Evolutionary conservation across 2,329 filamentous ascomycete species (phyloP).

Genomic region (Cladosporium velox): DNA sequence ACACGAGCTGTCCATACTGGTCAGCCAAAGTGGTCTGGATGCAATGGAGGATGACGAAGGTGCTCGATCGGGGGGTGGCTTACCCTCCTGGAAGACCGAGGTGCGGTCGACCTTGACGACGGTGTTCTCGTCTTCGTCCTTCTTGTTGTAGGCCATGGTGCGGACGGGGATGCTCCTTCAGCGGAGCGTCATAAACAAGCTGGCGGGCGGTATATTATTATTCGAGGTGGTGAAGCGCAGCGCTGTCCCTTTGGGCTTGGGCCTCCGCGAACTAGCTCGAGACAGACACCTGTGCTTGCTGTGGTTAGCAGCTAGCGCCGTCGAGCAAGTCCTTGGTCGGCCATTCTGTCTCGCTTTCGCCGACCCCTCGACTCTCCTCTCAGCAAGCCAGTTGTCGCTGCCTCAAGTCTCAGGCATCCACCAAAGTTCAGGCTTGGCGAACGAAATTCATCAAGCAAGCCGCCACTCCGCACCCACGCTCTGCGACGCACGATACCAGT

Average conservation of each 20-base stretch:
- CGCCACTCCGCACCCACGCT: conserved; percentile 16
- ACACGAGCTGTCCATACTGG: conserved; percentile 69
- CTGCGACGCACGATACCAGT: conserved; percentile 18
- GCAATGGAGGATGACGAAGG: conserved; percentile 19
- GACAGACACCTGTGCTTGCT: conserved; percentile 18
- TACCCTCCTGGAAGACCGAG: conserved; percentile 98
- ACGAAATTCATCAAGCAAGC: conserved; percentile 2
- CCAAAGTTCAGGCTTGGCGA: neutral
- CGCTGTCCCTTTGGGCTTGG: conserved; percentile 19
- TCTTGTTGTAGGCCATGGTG: conserved; percentile 94
- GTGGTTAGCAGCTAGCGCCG: neutral
- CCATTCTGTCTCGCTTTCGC: neutral
- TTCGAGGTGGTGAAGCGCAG: conserved; percentile 12
- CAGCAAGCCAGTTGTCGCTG: neutral
- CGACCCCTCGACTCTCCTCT: neutral
- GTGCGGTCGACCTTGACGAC: conserved; percentile 97
- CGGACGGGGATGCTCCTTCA: conserved; percentile 16
- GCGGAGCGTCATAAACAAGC: conserved; percentile 20
- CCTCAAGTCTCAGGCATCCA: neutral
- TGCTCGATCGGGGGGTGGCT: conserved; percentile 37
- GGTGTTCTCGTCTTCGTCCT: conserved; percentile 95
- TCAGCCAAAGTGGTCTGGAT: conserved; percentile 14
- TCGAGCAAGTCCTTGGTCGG: neutral
- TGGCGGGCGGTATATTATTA: neutral
- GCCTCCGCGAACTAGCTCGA: conserved; percentile 15